Evolutionary conservation across 371 early-diverging fungal species (phyloP).

Genomic region (Lichtheimia corymbifera): DNA sequence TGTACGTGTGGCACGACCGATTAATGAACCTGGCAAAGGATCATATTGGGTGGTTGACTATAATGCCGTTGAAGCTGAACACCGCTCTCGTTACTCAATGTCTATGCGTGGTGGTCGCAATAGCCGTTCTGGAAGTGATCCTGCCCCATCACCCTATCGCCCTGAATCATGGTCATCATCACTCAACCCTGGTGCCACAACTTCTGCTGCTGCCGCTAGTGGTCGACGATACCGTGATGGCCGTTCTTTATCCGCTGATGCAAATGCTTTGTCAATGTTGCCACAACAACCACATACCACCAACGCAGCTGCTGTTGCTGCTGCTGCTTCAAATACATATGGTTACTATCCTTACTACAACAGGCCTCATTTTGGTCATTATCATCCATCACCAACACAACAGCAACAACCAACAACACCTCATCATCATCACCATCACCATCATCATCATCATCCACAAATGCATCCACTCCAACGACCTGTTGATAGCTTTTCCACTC

Average conservation of each 20-base stretch:
- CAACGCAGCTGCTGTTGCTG: conserved; percentile 11
- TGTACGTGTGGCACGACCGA: conserved; percentile 86
- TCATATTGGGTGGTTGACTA: conserved; percentile 90
- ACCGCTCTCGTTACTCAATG: conserved; percentile 20
- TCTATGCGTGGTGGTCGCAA: conserved; percentile 23
- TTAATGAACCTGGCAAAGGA: conserved; percentile 95
- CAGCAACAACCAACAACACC: conserved; percentile 3
- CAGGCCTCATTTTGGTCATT: conserved; percentile 11
- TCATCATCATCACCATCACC: conserved; percentile 5
- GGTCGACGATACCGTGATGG: conserved; percentile 19
- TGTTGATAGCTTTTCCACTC: conserved; percentile 8
- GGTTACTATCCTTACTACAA: conserved; percentile 14
- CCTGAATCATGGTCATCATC: conserved; percentile 26
- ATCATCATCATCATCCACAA: conserved; percentile 7
- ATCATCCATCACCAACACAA: conserved; percentile 7
- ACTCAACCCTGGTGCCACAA: neutral
- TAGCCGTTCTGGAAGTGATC: conserved; percentile 34
- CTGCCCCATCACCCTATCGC: conserved; percentile 30
- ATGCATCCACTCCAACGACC: conserved; percentile 11
- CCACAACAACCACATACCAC: neutral
- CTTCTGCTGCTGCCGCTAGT: no score
- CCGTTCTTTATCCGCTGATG: conserved; percentile 25
- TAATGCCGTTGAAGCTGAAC: conserved; percentile 33
- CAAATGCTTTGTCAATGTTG: conserved; percentile 4
- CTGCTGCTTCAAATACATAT: conserved; percentile 9